Evolutionary conservation across 306 rosid species (phyloP).

Genomic region (Pyrus pyrifolia): DNA sequence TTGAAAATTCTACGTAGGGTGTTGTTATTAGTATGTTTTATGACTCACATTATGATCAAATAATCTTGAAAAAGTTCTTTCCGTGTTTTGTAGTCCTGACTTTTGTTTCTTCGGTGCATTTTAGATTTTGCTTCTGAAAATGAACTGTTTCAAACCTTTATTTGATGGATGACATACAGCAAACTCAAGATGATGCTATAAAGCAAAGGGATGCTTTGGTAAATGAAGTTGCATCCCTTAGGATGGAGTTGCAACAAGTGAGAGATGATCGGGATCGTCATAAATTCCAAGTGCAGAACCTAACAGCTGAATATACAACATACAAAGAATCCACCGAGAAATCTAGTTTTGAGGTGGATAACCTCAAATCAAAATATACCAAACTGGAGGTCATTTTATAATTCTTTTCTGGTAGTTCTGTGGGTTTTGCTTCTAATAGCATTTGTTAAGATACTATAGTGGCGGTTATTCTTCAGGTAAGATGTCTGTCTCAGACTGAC

Average conservation of each 20-base stretch:
- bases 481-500: conserved; percentile 55
- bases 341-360: conserved; percentile 50
- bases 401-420: conserved; percentile 1
- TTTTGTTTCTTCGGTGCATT: neutral
- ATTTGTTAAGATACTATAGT: neutral
- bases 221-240: conserved; percentile 57
- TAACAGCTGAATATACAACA: conserved; percentile 53
- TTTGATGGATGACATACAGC: conserved; percentile 34
- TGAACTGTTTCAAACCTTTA: conserved; percentile 4
- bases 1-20: neutral
- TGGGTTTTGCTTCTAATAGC: neutral
- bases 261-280: conserved; percentile 72
- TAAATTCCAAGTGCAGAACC: conserved; percentile 48
- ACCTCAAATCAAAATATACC: conserved; percentile 40
- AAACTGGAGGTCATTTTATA: conserved; percentile 67
- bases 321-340: conserved; percentile 59
- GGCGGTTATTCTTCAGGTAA: conserved; percentile 46
- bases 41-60: neutral
- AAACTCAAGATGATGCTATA: conserved; percentile 88
- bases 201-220: conserved; percentile 80
- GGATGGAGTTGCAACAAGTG: conserved; percentile 67
- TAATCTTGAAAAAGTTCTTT: neutral
- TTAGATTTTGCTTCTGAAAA: neutral
- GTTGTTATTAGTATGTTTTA: neutral
- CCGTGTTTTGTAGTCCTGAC: neutral